These are phyloP conservation scores for Arctostaphylos glauca DNA, from an alignment of 148 eudicot species.

Conservation along the genomic window DNA sequence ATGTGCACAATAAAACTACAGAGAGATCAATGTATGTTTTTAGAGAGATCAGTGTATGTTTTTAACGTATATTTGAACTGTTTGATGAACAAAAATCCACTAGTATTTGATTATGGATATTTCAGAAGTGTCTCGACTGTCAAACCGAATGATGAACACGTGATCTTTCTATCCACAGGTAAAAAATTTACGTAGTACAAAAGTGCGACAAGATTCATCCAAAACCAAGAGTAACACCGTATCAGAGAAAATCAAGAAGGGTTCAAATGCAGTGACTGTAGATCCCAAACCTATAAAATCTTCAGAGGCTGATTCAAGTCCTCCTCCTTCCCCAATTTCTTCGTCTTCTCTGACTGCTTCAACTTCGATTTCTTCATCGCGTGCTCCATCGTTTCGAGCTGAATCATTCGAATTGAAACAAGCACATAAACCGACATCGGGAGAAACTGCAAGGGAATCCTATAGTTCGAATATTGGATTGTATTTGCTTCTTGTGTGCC, in stretches of 20 bases:
- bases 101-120: neutral
- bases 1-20: too few species aligned
- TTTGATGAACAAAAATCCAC: too few species aligned
- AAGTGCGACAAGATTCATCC: neutral
- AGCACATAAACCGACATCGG: neutral
- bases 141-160: neutral
- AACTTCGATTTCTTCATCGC: neutral
- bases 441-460: neutral
- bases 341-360: neutral
- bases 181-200: slow-evolving; percentile 19
- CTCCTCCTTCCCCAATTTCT: neutral
- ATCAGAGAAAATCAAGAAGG: neutral
- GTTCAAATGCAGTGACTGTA: neutral
- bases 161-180: neutral
- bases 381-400: neutral
- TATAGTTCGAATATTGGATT: slow-evolving; percentile 1
- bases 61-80: too few species aligned
- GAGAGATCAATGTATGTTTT: too few species aligned
- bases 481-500: slow-evolving; percentile 21
- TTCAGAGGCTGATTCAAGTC: neutral
- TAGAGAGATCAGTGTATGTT: too few species aligned
- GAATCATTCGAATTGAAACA: neutral
- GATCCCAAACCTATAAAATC: neutral
- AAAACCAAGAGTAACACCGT: neutral
- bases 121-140: neutral